Conservation (phyloP, 805 yeast species). For the Teunomyces atbi region DNA sequence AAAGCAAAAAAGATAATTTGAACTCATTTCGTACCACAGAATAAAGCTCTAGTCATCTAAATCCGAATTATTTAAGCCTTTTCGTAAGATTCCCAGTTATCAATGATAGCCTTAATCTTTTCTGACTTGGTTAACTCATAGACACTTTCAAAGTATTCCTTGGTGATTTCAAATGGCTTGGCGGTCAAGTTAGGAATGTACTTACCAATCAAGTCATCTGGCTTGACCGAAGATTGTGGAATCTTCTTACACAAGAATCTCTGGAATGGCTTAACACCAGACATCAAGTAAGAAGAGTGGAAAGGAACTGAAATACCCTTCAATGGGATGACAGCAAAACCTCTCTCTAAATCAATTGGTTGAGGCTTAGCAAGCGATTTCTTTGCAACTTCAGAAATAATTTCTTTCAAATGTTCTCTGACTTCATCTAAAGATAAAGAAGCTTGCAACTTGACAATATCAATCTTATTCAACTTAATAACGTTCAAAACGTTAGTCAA, state of each 20-base stretch:
- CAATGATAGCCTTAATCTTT: slow-evolving; percentile 84
- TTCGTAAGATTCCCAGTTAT: slow-evolving; percentile 91
- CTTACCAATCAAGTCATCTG: slow-evolving; percentile 87
- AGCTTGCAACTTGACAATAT: slow-evolving; percentile 82
- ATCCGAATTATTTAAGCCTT: slow-evolving; percentile 32
- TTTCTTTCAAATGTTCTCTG: slow-evolving; percentile 82
- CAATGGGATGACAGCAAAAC: slow-evolving; percentile 96
- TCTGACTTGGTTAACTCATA: slow-evolving; percentile 88
- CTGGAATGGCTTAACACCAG: slow-evolving; percentile 99
- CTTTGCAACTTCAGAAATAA: slow-evolving; percentile 80
- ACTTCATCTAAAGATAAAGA: slow-evolving; percentile 84
- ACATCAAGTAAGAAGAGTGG: slow-evolving; percentile 98
- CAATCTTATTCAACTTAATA: slow-evolving; percentile 90
- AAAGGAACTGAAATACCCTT: slow-evolving; percentile 99
- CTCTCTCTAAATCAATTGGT: slow-evolving; percentile 96
- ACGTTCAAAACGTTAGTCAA: slow-evolving; percentile 91
- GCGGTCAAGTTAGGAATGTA: slow-evolving; percentile 99
- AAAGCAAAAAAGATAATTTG: not conserved
- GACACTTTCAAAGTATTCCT: slow-evolving; percentile 96
- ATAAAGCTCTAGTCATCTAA: not conserved
- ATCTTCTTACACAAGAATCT: slow-evolving; percentile 95
- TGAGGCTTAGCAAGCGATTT: slow-evolving; percentile 86
- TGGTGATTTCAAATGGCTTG: slow-evolving; percentile 91
- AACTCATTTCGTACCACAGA: slow-evolving; percentile 8
- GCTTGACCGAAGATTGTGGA: slow-evolving; percentile 91